These are phyloP conservation scores for Davidsoniella australis DNA, from an alignment of 2,329 filamentous ascomycete genomes.

Conservation along the genomic window DNA sequence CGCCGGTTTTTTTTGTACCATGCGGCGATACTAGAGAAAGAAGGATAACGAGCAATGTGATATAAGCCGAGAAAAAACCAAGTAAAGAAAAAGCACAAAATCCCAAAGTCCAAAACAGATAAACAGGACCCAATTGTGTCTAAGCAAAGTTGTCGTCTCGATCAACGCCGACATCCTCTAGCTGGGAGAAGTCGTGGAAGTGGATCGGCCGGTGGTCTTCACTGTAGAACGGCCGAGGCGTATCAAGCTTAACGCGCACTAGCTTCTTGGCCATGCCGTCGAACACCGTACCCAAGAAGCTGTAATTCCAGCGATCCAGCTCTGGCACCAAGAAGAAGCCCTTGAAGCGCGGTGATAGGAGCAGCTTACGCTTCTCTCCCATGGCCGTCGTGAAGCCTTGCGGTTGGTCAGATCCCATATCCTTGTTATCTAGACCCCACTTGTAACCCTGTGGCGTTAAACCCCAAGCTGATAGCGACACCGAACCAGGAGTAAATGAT, in stretches of 20 bases:
- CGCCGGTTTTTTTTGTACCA: too few relatives aligned
- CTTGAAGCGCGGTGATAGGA: constrained; percentile 82
- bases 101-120: neutral
- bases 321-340: constrained; percentile 96
- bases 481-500: constrained; percentile 89
- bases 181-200: constrained; percentile 92
- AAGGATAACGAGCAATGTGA: neutral
- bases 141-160: constrained; percentile 83
- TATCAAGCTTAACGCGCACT: constrained; percentile 85
- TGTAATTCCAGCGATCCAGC: constrained; percentile 87
- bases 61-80: constrained; percentile 1
- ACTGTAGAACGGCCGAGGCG: constrained; percentile 77
- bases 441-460: constrained; percentile 85
- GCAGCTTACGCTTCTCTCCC: constrained; percentile 86
- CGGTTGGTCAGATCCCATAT: constrained; percentile 80
- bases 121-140: neutral
- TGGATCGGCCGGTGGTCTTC: constrained; percentile 83
- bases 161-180: constrained; percentile 95
- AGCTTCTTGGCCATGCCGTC: constrained; percentile 77
- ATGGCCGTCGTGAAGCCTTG: constrained; percentile 83
- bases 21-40: too few relatives aligned
- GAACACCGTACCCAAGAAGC: constrained; percentile 88
- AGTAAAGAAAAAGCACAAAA: neutral
- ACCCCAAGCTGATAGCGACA: constrained; percentile 85
- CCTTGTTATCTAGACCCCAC: constrained; percentile 94